Evolutionary conservation across 164 flowering plant genomes (phyloP).

Genomic region (Santalum album): DNA sequence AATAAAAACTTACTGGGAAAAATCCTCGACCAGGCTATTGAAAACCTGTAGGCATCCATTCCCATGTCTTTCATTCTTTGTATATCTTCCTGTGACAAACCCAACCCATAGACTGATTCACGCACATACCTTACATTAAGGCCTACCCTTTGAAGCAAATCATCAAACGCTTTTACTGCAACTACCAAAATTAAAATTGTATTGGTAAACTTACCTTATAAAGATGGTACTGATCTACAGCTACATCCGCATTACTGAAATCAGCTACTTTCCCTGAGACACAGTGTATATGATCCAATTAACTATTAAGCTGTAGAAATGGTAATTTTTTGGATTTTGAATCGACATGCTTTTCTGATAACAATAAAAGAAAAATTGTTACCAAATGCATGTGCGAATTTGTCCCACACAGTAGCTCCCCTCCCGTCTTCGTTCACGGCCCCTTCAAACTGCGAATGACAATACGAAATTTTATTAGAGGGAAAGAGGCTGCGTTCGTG

Average conservation of each 20-base stretch:
- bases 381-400: slow-evolving; percentile 70
- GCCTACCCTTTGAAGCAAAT: not conserved
- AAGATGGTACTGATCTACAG: slow-evolving; percentile 72
- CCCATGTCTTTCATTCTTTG: slow-evolving; percentile 76
- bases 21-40: slow-evolving; percentile 84
- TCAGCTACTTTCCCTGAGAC: slow-evolving; percentile 57
- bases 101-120: not conserved
- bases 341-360: not conserved
- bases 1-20: slow-evolving; percentile 58
- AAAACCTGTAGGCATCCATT: slow-evolving; percentile 77
- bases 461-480: not conserved
- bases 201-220: slow-evolving; percentile 43
- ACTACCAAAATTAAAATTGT: too few species aligned
- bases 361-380: slow-evolving; percentile 5
- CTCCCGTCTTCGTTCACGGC: slow-evolving; percentile 82
- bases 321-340: too few species aligned
- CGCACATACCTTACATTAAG: not conserved
- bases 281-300: too few species aligned
- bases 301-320: too few species aligned
- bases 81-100: slow-evolving; percentile 49
- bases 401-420: slow-evolving; percentile 78
- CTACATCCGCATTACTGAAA: slow-evolving; percentile 75
- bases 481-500: too few species aligned
- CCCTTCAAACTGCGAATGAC: slow-evolving; percentile 84
- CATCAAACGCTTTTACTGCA: too few species aligned